Percentiles rank a stretch among this genome's conserved stretches.
These are phyloP conservation scores for Litchi chinensis DNA, from an alignment of 345 rosid genomes.

Conservation along the genomic window DNA sequence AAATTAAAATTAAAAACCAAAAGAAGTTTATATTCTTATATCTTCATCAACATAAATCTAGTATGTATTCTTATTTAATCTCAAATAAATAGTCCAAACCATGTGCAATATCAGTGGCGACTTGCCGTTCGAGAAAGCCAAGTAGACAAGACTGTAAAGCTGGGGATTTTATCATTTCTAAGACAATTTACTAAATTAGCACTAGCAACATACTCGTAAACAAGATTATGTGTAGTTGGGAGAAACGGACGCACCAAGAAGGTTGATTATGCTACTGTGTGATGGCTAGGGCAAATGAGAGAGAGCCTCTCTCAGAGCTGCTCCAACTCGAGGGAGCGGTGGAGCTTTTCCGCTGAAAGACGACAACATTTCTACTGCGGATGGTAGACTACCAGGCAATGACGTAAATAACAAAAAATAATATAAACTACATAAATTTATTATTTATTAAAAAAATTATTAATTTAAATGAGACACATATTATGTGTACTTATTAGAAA, in stretches of 20 bases:
- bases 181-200: constrained; percentile 48
- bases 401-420: too few relatives aligned
- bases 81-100: constrained; percentile 34
- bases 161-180: constrained; percentile 39
- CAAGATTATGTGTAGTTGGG: constrained; percentile 30
- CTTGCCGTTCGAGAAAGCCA: constrained; percentile 55
- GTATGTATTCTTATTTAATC: too few relatives aligned
- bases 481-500: too few relatives aligned
- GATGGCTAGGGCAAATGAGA: constrained; percentile 37
- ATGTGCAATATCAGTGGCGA: constrained; percentile 49
- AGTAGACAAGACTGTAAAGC: constrained; percentile 47
- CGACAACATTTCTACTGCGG: constrained; percentile 25
- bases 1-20: too few relatives aligned
- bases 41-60: too few relatives aligned
- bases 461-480: too few relatives aligned
- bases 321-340: constrained; percentile 23
- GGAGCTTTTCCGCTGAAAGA: constrained; percentile 37
- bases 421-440: too few relatives aligned
- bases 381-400: constrained; percentile 41
- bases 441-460: too few relatives aligned
- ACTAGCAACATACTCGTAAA: constrained; percentile 44
- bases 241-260: constrained; percentile 37
- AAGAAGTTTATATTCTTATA: too few relatives aligned
- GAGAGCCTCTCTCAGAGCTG: constrained; percentile 21
- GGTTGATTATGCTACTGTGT: constrained; percentile 29